phyloP scores from a whole-genome alignment of 352 stramenopile genomes.

The Phytopythium aichiense region DNA sequence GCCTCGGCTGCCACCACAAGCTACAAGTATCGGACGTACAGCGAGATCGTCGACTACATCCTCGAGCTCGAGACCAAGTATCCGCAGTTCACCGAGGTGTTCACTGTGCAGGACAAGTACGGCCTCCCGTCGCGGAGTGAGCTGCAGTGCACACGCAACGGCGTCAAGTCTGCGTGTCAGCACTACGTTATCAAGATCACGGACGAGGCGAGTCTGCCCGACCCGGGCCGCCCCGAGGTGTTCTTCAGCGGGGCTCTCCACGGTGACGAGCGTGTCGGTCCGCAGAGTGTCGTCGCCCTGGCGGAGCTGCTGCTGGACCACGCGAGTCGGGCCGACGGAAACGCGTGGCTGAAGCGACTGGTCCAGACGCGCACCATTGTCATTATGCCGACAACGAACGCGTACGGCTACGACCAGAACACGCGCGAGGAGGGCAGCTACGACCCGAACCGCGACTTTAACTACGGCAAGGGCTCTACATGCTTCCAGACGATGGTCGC shows the following conservation, averaged over 20 bases:
- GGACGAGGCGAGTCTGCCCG: slow-evolving; percentile 54
- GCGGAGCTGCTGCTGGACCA: slow-evolving; percentile 60
- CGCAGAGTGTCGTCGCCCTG: slow-evolving; percentile 78
- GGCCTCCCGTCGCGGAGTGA: slow-evolving; percentile 44
- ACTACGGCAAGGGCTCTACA: slow-evolving; percentile 76
- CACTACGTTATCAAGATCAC: slow-evolving; percentile 87
- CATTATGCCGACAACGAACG: slow-evolving; percentile 90
- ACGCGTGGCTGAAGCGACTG: slow-evolving; percentile 59
- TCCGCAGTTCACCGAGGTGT: slow-evolving; percentile 70
- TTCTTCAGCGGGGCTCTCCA: slow-evolving; percentile 94
- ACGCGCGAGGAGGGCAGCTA: slow-evolving; percentile 70
- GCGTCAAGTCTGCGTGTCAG: slow-evolving; percentile 40
- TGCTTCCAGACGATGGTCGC: slow-evolving; percentile 95
- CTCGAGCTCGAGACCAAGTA: slow-evolving; percentile 48
- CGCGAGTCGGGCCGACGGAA: slow-evolving; percentile 32
- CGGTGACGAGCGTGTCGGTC: slow-evolving; percentile 92
- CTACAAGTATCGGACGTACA: slow-evolving; percentile 63
- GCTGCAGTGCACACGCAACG: slow-evolving; percentile 41
- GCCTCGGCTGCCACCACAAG: slow-evolving; percentile 8
- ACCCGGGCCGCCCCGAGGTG: slow-evolving; percentile 84
- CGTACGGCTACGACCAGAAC: slow-evolving; percentile 87
- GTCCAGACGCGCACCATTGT: slow-evolving; percentile 77
- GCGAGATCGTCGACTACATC: slow-evolving; percentile 65
- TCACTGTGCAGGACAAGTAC: slow-evolving; percentile 79
- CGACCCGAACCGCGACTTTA: slow-evolving; percentile 98